phyloP scores from a whole-genome alignment of 192 early-diverging fungal genomes.

The Umbelopsis sp. region DNA sequence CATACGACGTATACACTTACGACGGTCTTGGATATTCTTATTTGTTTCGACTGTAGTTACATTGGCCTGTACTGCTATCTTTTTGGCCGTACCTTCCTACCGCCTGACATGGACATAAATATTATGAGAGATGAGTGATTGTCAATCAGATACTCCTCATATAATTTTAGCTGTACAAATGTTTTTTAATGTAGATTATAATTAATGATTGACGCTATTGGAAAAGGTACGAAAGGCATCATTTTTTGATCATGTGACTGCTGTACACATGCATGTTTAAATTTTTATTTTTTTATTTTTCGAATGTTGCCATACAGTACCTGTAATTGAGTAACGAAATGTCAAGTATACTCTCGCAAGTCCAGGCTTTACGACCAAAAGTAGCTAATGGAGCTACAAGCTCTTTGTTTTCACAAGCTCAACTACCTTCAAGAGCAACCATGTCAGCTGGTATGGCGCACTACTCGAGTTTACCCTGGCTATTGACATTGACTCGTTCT shows the following conservation, averaged over 20 bases:
- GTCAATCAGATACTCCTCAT: no score
- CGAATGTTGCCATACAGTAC: neutral
- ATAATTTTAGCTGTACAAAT: no score
- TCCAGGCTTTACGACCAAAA: conserved; percentile 10
- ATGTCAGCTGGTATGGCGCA: neutral
- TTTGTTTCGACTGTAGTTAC: neutral
- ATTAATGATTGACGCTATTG: no score
- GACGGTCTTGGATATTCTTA: neutral
- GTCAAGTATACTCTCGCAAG: conserved; percentile 15
- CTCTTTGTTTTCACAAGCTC: conserved; percentile 11
- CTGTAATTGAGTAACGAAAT: neutral
- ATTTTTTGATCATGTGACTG: no score
- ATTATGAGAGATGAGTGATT: neutral
- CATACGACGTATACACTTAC: neutral
- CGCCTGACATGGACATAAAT: neutral
- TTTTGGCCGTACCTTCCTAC: neutral
- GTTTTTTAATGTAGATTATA: no score
- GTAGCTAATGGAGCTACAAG: neutral
- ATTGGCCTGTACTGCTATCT: neutral
- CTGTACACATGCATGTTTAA: neutral
- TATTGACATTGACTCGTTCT: neutral
- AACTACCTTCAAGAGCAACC: neutral
- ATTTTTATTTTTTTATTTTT: neutral
- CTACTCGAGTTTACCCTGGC: no score
- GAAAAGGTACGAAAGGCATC: no score